A percentile compares a stretch with the other conserved stretches of the same genome.
These are phyloP conservation scores for Phaeosphaeriaceae sp. DNA, from an alignment of 2,329 filamentous ascomycete species.

Conservation along the genomic window DNA sequence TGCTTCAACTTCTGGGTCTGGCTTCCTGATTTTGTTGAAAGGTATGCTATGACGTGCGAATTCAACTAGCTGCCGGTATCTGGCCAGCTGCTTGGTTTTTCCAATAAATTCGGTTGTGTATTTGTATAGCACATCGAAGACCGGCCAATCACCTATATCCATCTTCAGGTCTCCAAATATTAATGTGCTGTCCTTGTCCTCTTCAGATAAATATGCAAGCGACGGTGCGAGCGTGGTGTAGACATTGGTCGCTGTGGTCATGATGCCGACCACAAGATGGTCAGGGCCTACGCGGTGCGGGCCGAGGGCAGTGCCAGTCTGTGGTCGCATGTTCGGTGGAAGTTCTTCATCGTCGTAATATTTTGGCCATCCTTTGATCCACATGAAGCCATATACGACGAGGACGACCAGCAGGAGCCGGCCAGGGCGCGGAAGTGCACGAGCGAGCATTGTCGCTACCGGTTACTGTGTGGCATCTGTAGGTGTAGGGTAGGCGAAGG, in stretches of 20 bases:
- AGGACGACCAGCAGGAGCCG: slow-evolving; percentile 27
- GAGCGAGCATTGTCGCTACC: slow-evolving; percentile 33
- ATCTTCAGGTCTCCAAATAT: slow-evolving; percentile 50
- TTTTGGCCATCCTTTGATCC: slow-evolving; percentile 42
- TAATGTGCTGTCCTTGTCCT: slow-evolving; percentile 45
- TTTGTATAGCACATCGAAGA: slow-evolving; percentile 48
- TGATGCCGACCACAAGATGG: slow-evolving; percentile 59
- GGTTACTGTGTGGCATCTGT: slow-evolving; percentile 13
- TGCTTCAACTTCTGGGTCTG: slow-evolving; percentile 26
- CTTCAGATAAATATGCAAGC: slow-evolving; percentile 29
- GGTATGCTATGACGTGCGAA: slow-evolving; percentile 39
- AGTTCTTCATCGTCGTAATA: slow-evolving; percentile 43
- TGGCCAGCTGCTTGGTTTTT: slow-evolving; percentile 41
- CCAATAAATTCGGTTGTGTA: slow-evolving; percentile 36
- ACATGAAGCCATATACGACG: slow-evolving; percentile 36
- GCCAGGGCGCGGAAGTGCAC: slow-evolving; percentile 28
- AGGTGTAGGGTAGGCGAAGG: background rate
- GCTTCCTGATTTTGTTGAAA: slow-evolving; percentile 25
- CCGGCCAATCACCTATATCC: slow-evolving; percentile 37
- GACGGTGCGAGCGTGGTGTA: slow-evolving; percentile 59
- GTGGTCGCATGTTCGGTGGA: slow-evolving; percentile 25
- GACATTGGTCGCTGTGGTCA: slow-evolving; percentile 63
- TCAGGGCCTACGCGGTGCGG: slow-evolving; percentile 30
- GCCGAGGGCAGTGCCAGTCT: slow-evolving; percentile 17
- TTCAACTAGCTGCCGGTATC: slow-evolving; percentile 45